Percentiles rank a stretch among this genome's conserved stretches.
Conservation (phyloP, 495 filamentous ascomycete species). For the Aspergillus diversus region DNA sequence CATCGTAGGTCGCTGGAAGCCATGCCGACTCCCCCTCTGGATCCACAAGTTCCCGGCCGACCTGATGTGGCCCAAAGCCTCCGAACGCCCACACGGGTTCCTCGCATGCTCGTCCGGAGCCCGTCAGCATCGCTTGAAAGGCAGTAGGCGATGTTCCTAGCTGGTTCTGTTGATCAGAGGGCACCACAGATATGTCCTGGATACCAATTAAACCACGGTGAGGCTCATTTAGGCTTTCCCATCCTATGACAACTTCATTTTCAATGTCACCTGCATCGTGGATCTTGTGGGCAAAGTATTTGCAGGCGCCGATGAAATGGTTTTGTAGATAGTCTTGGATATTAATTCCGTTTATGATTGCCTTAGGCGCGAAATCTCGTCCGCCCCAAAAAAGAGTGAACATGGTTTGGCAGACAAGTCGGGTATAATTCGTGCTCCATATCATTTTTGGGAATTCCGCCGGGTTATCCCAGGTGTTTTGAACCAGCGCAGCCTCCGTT, state of each 20-base stretch:
- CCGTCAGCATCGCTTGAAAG: conserved; percentile 90
- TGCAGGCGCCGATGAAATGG: conserved; percentile 80
- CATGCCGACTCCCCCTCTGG: conserved; percentile 84
- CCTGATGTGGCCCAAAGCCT: conserved; percentile 86
- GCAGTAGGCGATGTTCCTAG: conserved; percentile 93
- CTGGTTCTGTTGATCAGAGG: conserved; percentile 85
- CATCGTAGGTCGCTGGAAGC: conserved; percentile 80
- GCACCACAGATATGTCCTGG: conserved; percentile 80
- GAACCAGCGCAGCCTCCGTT: conserved; percentile 91
- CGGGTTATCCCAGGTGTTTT: conserved; percentile 91
- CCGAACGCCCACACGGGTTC: conserved; percentile 93
- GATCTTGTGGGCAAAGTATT: conserved; percentile 79
- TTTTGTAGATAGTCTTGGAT: conserved; percentile 95
- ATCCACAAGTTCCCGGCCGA: conserved; percentile 80
- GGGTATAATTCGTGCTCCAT: conserved; percentile 95
- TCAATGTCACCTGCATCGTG: conserved; percentile 90
- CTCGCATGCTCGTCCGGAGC: conserved; percentile 87
- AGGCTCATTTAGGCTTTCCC: conserved; percentile 95
- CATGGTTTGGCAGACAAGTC: conserved; percentile 84
- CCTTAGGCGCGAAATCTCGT: conserved; percentile 92
- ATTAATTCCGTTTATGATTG: conserved; percentile 90
- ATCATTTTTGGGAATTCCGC: conserved; percentile 96
- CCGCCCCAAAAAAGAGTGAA: conserved; percentile 95
- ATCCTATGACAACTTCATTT: conserved; percentile 86
- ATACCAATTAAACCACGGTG: conserved; percentile 88